Evolutionary conservation across 208 protist genomes (phyloP), one percentile per base, ranked within the genome.

Genomic region (Leishmania aethiopica): DNA sequence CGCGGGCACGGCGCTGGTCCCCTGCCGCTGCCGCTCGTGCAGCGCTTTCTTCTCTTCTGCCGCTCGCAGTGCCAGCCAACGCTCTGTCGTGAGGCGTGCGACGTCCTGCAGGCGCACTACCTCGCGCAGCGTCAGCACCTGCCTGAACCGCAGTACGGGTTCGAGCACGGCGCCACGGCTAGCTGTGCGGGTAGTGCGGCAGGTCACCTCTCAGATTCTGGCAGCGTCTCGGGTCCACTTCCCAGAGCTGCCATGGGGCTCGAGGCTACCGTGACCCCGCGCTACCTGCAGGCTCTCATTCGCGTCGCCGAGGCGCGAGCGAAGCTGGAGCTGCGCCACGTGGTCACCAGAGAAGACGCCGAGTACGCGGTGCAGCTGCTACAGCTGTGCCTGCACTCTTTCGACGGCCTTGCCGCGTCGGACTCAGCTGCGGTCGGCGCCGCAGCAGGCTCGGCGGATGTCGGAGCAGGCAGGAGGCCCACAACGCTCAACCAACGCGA

Each of bases 201-300:
- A 37, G 67, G 45, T 32, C 79, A 77, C 22, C 55, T 32, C 73
- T 69, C 72, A 32, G 45, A 57, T 11, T 17, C 51, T 60, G 62
- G 77, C 37, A 59, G 77, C 8, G 22, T 53, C 22, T 74, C 40
- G 28, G 70, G 70, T 55, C 15, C 69, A 53, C 57, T 40, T 35
- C 25, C 69, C 47, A 11, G 19, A 64, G 28, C 37, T 28, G 69
- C 47, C 7, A 22, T 40, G 49, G 62, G 15, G 51, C 55, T 85
- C 59, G 88, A 93, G 75, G 84, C 85, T 11, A 92, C 96, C 40
- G 94, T 99, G 42, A 99, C 98, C 5, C 98, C 95, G 13, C 90
- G 97, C 47, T 99, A 99, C 85, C 86, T 99, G 62, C 98, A 99
- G 87, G 96, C 97, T 1, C 89, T 99, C 1, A 97, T 99, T 51